Evolutionary conservation across 164 flowering plant genomes (phyloP), one percentile per base, ranked within the genome.

Genomic region (Litsea cubeba): DNA sequence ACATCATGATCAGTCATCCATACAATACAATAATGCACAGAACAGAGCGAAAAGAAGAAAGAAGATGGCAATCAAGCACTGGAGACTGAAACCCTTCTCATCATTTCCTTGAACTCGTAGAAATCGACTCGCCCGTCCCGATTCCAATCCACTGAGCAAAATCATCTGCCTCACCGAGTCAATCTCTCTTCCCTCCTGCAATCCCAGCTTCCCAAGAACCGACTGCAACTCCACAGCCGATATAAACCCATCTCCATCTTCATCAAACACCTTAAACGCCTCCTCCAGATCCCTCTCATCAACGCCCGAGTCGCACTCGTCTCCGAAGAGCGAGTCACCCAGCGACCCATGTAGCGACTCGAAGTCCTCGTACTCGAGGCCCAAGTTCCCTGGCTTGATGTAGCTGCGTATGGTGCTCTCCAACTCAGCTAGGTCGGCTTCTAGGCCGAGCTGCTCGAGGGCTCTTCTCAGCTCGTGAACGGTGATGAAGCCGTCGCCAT

Each of bases 181-280:
- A 12, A 93, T 81, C 81, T 90, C 94, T 1, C 65, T 50, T 2
- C 85, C 93, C 35, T 90, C 95, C 15, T 73, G 74, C 50, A 93
- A 74, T 1, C 95, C 97, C 5, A 91, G 80, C 77, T 93, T 91
- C 51, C 76, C 78, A 49, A 93, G 76, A 6, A 93, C 95, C 58
- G 70, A 83, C 69, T 93, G 95, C 82, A 91, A 69, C 63, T 93
- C 97, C 74, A 49, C 49, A 0, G 94, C 92, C 7, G 97, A 93
- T 20, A 90, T 93, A 79, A 66, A 88, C 12, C 97, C 98, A 69
- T 93, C 97, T 0, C 95, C 97, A 65, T 93, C 89, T 78, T 84
- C 92, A 68, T 91, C 95, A 82, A 93, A 93, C 74, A 91, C 97
- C 84, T 90, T 91, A 75, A 93, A 93, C 25, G 98, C 97, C 82